Evolutionary conservation across 2,329 filamentous ascomycete genomes (phyloP), one percentile per base, ranked within the genome.

Genomic region (Alternaria hordeiaustralica): DNA sequence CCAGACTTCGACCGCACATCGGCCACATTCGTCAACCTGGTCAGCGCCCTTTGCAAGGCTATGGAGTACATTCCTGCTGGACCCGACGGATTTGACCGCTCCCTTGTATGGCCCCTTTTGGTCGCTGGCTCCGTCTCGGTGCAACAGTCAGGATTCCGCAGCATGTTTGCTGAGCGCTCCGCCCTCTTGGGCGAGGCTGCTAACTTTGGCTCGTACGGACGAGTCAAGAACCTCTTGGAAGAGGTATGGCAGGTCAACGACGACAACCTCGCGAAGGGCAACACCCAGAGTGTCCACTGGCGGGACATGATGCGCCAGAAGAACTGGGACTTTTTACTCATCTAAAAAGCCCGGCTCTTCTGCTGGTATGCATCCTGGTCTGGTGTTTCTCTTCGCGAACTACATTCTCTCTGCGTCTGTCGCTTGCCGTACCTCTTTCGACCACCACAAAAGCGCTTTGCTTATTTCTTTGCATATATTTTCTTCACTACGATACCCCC

Each of bases 261-360:
- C 78, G 89, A 89, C 71, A 86, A 81, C 71, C 79, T 81, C 49
- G 77, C 78, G 71, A 78, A 82, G 82, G 81, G 82, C 71, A 80
- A 80, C 69, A 80, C 76, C 71, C 89, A 88, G 77, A 90, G 91
- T 83, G 88, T 97, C 81, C 94, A 94, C 89, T 98, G 95, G 95
- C 87, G 95, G 83, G 92, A 97, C 82, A 88, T 95, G 78, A 97
- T 97, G 94, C 89, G 88, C 82, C 88, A 90, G 83, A 96, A 95
- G 84, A 89, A 89, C 72, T 97, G 93, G 94, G 93, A 97, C 79
- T 96, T 93, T 83, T 86, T 97, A 80, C 88, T 97, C 80, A 94
- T 97, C 82, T 97, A 79, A 76, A 51, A 71, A 68, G 65, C 45
- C 56, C 46, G 41, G 61, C 59, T 65, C 65, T 65, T 74, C 73